Conservation (phyloP, 202 grass and related monocot genomes). For the Setaria italica region DNA sequence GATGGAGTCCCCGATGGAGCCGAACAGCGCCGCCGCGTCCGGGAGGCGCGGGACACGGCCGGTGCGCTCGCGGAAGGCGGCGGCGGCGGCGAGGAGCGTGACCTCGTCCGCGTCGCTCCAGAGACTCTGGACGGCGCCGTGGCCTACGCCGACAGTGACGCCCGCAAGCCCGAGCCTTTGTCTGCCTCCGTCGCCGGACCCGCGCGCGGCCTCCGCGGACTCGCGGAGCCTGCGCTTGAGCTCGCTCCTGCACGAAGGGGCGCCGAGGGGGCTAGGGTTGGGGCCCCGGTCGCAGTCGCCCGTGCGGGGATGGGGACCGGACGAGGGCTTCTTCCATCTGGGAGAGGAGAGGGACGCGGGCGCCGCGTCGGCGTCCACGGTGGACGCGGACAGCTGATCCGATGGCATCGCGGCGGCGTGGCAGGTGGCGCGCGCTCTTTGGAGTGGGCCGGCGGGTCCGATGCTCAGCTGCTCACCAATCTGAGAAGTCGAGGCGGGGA, state of each 20-base stretch:
- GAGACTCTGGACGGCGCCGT: slow-evolving; percentile 36
- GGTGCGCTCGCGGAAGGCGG: slow-evolving; percentile 52
- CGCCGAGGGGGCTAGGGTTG: slow-evolving; percentile 18
- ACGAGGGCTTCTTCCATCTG: slow-evolving; percentile 23
- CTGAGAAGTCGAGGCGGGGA: no score
- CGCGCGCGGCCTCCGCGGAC: slow-evolving; percentile 22
- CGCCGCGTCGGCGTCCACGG: not conserved
- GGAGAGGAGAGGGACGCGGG: not conserved
- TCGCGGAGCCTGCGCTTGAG: slow-evolving; percentile 53
- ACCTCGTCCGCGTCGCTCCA: slow-evolving; percentile 61
- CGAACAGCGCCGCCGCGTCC: slow-evolving; percentile 34
- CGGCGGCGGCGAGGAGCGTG: slow-evolving; percentile 55
- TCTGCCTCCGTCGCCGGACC: not conserved
- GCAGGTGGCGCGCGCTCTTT: not conserved
- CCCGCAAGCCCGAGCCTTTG: not conserved
- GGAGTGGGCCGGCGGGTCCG: no score
- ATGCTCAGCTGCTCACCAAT: no score
- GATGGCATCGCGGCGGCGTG: slow-evolving; percentile 37
- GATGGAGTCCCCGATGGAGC: slow-evolving; percentile 42
- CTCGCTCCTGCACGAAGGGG: slow-evolving; percentile 46
- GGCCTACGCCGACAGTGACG: not conserved
- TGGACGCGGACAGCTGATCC: slow-evolving; percentile 29
- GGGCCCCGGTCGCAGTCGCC: slow-evolving; percentile 23
- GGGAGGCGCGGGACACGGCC: slow-evolving; percentile 39
- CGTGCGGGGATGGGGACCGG: not conserved